Conservation (phyloP, 441 rosid species). For the Gossypium lobatum region DNA sequence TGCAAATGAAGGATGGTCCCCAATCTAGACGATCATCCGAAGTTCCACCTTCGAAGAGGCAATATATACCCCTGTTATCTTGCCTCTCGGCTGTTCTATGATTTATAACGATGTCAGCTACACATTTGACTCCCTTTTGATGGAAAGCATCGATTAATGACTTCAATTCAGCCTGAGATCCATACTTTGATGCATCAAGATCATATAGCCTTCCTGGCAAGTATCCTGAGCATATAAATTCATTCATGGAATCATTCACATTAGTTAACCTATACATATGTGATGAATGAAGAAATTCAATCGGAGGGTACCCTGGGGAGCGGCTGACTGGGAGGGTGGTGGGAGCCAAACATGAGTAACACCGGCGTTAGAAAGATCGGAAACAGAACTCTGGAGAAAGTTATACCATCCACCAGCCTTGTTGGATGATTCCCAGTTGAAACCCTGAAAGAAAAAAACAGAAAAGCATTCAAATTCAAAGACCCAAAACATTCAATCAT, state of each 20-base stretch:
- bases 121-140: slow-evolving; percentile 47
- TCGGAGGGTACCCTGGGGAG: slow-evolving; percentile 28
- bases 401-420: slow-evolving; percentile 60
- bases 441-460: slow-evolving; percentile 2
- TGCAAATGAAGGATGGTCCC: slow-evolving; percentile 70
- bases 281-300: not conserved
- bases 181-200: slow-evolving; percentile 60
- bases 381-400: slow-evolving; percentile 30
- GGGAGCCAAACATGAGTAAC: slow-evolving; percentile 69
- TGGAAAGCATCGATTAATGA: slow-evolving; percentile 44
- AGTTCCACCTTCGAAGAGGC: slow-evolving; percentile 81
- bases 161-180: slow-evolving; percentile 47
- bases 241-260: not conserved
- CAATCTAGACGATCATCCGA: slow-evolving; percentile 67
- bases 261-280: not conserved
- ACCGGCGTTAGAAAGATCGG: slow-evolving; percentile 47
- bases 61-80: slow-evolving; percentile 61
- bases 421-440: slow-evolving; percentile 46
- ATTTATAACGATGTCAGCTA: slow-evolving; percentile 82
- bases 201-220: slow-evolving; percentile 80
- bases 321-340: slow-evolving; percentile 50
- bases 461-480: slow-evolving; percentile 1
- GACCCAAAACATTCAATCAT: not conserved
- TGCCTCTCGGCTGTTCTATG: slow-evolving; percentile 74
- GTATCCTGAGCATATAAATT: slow-evolving; percentile 40